Percentiles rank a stretch among this genome's conserved stretches.
Conservation (phyloP, 169 alveolate species). For the Cytauxzoon felis region DNA sequence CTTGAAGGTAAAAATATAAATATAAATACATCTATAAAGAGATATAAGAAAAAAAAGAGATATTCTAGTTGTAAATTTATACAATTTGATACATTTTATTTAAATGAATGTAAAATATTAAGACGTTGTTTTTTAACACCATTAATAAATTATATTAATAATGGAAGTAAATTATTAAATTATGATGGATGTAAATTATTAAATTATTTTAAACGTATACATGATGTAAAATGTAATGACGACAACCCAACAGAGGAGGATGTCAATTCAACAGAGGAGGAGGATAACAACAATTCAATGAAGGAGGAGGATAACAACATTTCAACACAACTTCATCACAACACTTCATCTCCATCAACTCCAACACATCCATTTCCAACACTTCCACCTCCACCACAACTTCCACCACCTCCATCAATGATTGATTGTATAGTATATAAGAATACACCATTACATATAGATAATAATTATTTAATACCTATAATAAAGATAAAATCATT, state of each 20-base stretch:
- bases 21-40: constrained; percentile 15
- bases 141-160: neutral
- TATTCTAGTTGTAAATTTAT: constrained; percentile 51
- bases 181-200: neutral
- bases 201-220: neutral
- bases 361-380: too few species aligned
- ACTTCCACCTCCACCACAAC: too few species aligned
- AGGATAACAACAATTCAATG: too few species aligned
- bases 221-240: neutral
- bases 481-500: neutral
- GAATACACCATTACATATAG: neutral
- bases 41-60: constrained; percentile 39
- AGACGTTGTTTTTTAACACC: constrained; percentile 46
- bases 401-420: neutral
- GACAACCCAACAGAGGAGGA: too few species aligned
- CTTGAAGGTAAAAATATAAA: constrained; percentile 23
- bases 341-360: too few species aligned
- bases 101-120: constrained; percentile 41
- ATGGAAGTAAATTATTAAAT: neutral
- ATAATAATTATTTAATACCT: constrained; percentile 8
- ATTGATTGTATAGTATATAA: neutral
- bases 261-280: too few species aligned
- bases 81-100: constrained; percentile 35
- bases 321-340: too few species aligned
- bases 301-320: too few species aligned